phyloP scores from a whole-genome alignment of 495 filamentous ascomycete genomes.

The Pyrenopolyporus hunteri region DNA sequence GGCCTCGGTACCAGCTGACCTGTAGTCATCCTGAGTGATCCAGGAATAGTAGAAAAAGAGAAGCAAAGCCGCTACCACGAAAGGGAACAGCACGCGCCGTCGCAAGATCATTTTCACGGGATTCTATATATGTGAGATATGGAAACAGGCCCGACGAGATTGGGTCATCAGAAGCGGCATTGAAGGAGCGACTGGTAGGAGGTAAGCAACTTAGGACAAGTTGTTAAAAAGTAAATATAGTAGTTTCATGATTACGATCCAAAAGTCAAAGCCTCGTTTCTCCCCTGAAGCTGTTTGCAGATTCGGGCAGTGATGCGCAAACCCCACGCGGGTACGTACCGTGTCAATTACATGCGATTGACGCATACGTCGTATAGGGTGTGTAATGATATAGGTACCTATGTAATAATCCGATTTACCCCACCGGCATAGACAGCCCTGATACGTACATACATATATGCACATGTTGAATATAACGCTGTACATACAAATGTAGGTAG shows the following conservation, averaged over 20 bases:
- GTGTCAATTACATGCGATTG: neutral
- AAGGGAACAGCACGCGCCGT: slow-evolving; percentile 22
- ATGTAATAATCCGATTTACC: too few relatives aligned
- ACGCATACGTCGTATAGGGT: too few relatives aligned
- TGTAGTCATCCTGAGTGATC: slow-evolving; percentile 5
- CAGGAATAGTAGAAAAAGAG: slow-evolving; percentile 25
- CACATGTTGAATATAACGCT: too few relatives aligned
- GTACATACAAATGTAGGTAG: too few relatives aligned
- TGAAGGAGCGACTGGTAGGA: slow-evolving; percentile 5
- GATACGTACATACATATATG: too few relatives aligned
- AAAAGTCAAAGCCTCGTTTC: neutral
- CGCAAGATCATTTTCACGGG: slow-evolving; percentile 21
- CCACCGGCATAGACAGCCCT: too few relatives aligned
- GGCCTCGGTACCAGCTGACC: slow-evolving; percentile 2
- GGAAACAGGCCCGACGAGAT: neutral
- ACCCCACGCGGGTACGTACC: neutral
- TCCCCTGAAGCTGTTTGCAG: neutral
- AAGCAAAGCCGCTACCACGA: slow-evolving; percentile 11
- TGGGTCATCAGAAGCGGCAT: neutral
- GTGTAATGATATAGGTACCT: too few relatives aligned
- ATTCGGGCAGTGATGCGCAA: slow-evolving; percentile 1
- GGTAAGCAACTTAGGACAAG: neutral
- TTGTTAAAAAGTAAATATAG: neutral
- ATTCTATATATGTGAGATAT: neutral
- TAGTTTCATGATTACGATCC: neutral